Percentiles rank a stretch among this genome's conserved stretches.
These are phyloP conservation scores for Termitomyces eurrhizus DNA, from an alignment of 768 basidiomycete species.

Conservation along the genomic window DNA sequence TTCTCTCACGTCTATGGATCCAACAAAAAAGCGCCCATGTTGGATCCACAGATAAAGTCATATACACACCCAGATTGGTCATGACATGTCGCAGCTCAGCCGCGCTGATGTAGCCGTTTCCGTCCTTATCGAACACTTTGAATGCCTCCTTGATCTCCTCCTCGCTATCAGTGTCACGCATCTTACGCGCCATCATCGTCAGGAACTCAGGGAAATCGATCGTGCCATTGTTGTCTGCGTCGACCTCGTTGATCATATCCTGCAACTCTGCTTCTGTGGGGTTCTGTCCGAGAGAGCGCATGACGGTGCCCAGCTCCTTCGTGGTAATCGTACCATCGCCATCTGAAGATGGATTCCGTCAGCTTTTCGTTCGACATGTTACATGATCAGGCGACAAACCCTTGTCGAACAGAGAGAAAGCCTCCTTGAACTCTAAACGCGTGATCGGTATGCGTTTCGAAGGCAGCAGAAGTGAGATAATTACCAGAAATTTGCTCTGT, in stretches of 20 bases:
- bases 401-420: conserved; percentile 97
- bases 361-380: conserved; percentile 2
- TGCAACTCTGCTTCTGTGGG: conserved; percentile 88
- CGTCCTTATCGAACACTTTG: conserved; percentile 96
- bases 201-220: conserved; percentile 86
- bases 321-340: conserved; percentile 94
- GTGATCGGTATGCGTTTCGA: neutral
- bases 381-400: conserved; percentile 42
- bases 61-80: conserved; percentile 72
- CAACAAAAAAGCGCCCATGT: neutral
- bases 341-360: conserved; percentile 41
- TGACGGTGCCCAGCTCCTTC: conserved; percentile 86
- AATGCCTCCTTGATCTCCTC: conserved; percentile 97
- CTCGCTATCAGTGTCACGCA: conserved; percentile 89
- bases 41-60: neutral
- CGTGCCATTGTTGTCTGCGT: conserved; percentile 79
- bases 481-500: conserved; percentile 91
- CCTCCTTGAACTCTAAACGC: conserved; percentile 92
- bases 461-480: neutral
- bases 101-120: conserved; percentile 84
- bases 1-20: neutral
- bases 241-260: conserved; percentile 94
- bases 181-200: conserved; percentile 83
- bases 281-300: conserved; percentile 91
- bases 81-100: conserved; percentile 89